Evolutionary conservation across 2,329 filamentous ascomycete genomes (phyloP), one percentile per base, ranked within the genome.

Genomic region (Exophiala sp.): DNA sequence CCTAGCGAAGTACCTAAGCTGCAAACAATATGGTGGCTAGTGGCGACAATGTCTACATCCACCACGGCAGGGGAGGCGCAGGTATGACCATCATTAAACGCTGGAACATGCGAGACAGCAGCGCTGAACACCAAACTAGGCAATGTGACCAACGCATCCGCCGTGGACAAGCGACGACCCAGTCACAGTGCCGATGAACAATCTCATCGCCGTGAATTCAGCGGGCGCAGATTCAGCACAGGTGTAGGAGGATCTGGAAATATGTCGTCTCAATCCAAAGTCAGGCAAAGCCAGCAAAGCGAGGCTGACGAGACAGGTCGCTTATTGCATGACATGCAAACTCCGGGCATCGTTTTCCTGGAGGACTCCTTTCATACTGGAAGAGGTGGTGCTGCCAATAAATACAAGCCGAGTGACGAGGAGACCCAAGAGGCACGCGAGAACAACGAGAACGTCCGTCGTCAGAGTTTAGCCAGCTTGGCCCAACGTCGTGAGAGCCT

Each of bases 261-360:
- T 43, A 47, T 29, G 24, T 29, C 24, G 5, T 56, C 39, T 40
- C 44, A 8, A 24, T 41, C 24, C 42, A 50, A 5, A 53, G 33
- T 18, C 52, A 47, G 46, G 24, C 46, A 6, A 24, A 50, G 20
- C 24, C 14, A 46, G 67, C 83, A 82, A 58, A 85, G 92, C 63
- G 83, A 75, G 7, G 50, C 6, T 58, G 80, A 82, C 5, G 78
- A 80, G 58, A 67, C 88, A 67, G 89, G 90, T 33, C 86, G 91
- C 59, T 78, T 84, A 51, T 84, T 85, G 42, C 91, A 96, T 71
- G 92, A 96, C 65, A 88, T 96, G 57, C 83, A 85, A 54, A 82
- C 83, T 7, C 66, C 67, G 14, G 55, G 49, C 8, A 57, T 63
- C 11, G 50, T 50, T 16, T 66, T 72, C 33, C 62, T 71, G 20